phyloP scores from a whole-genome alignment of 805 yeast genomes.

The Huiozyma sinensis region DNA sequence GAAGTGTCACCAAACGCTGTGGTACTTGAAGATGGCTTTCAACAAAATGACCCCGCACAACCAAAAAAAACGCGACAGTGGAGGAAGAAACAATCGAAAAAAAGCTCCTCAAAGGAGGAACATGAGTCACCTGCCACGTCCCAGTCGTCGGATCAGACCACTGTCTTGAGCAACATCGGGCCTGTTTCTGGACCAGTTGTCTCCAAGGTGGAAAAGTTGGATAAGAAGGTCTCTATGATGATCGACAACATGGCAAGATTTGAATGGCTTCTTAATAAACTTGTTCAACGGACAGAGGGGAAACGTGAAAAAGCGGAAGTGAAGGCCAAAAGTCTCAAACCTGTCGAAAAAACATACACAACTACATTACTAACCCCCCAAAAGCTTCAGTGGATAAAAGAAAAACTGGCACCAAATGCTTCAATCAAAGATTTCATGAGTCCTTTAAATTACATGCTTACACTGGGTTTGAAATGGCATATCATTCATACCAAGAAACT shows the following conservation, averaged over 20 bases:
- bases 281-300: constrained; percentile 5
- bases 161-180: neutral
- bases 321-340: neutral
- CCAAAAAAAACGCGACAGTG: neutral
- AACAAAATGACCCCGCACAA: neutral
- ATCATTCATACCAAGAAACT: constrained; percentile 15
- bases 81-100: neutral
- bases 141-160: neutral
- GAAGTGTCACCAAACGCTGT: too few relatives aligned
- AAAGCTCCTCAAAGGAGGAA: neutral
- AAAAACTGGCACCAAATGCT: constrained; percentile 5
- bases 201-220: constrained; percentile 12
- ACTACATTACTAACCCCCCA: constrained; percentile 16
- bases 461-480: constrained; percentile 18
- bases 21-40: too few relatives aligned
- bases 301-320: neutral
- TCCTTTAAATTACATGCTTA: constrained; percentile 14
- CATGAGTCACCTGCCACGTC: neutral
- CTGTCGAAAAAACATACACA: constrained; percentile 11
- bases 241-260: constrained; percentile 15
- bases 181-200: neutral
- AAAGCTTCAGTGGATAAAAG: constrained; percentile 17
- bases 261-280: constrained; percentile 13
- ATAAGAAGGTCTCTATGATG: constrained; percentile 15
- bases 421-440: constrained; percentile 7